Conservation (phyloP, 2,329 filamentous ascomycete species). For the Pseudogymnoascus sp. region DNA sequence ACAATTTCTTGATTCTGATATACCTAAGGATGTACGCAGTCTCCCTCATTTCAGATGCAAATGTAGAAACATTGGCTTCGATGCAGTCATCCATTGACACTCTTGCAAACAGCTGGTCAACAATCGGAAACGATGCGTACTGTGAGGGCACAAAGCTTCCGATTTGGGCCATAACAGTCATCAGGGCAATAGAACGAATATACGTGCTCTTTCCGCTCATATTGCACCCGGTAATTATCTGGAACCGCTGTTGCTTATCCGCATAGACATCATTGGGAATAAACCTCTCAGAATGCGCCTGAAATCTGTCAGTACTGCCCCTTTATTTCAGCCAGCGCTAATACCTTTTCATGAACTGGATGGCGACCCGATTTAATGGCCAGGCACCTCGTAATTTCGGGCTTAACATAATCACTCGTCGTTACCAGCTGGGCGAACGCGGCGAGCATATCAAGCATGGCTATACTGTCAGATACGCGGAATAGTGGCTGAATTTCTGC, state of each 20-base stretch:
- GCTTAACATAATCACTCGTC: slow-evolving; percentile 54
- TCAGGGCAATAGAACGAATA: slow-evolving; percentile 74
- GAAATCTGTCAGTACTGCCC: slow-evolving; percentile 7
- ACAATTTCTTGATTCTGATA: neutral
- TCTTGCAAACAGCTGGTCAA: slow-evolving; percentile 77
- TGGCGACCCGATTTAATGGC: slow-evolving; percentile 61
- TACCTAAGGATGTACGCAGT: slow-evolving; percentile 81
- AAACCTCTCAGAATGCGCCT: slow-evolving; percentile 59
- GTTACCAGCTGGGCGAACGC: slow-evolving; percentile 70
- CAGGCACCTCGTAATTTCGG: slow-evolving; percentile 54
- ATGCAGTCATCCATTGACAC: slow-evolving; percentile 81
- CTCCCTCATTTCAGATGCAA: slow-evolving; percentile 91
- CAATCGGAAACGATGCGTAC: slow-evolving; percentile 73
- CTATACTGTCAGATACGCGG: slow-evolving; percentile 76
- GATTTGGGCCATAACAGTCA: slow-evolving; percentile 89
- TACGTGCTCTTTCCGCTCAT: slow-evolving; percentile 99
- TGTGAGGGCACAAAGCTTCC: slow-evolving; percentile 83
- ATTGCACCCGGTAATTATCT: slow-evolving; percentile 92
- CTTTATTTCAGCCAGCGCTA: neutral
- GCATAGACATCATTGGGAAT: slow-evolving; percentile 89
- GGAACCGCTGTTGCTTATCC: slow-evolving; percentile 71
- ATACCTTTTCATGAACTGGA: slow-evolving; percentile 59
- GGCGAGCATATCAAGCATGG: slow-evolving; percentile 76
- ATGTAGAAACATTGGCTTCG: slow-evolving; percentile 86
- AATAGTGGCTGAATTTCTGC: slow-evolving; percentile 66